A percentile compares a stretch with the other conserved stretches of the same genome.
phyloP scores from a whole-genome alignment of 768 basidiomycete genomes.

The Auriscalpium orientale region DNA sequence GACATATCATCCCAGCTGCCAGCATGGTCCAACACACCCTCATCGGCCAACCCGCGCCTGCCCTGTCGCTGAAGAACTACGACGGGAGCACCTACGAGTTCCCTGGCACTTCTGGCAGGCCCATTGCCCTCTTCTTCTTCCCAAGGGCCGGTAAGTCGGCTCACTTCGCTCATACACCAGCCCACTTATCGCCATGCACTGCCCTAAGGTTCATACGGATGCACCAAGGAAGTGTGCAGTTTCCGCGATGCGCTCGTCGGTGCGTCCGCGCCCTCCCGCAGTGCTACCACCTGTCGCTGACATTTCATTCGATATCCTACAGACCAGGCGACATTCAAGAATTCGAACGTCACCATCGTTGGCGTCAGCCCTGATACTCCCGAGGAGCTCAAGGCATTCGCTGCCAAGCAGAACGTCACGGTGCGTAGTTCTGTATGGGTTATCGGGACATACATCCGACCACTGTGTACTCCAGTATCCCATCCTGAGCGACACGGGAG shows the following conservation, averaged over 20 bases:
- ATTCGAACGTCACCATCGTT: conserved; percentile 55
- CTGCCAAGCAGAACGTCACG: conserved; percentile 58
- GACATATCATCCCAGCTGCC: not conserved
- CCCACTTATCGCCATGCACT: not conserved
- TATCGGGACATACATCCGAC: no score
- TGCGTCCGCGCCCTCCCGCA: conserved; percentile 22
- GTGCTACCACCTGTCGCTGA: not conserved
- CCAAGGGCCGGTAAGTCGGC: conserved; percentile 50
- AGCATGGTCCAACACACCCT: conserved; percentile 31
- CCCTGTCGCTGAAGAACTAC: conserved; percentile 56
- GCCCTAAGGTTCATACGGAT: conserved; percentile 63
- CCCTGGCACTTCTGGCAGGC: conserved; percentile 49
- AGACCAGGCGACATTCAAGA: conserved; percentile 63
- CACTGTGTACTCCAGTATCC: conserved; percentile 46
- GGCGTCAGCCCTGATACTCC: conserved; percentile 72
- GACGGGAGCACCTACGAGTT: conserved; percentile 56
- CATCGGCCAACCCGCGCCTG: conserved; percentile 58
- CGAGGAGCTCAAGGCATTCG: conserved; percentile 67
- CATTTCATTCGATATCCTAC: not conserved
- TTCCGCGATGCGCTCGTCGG: conserved; percentile 75
- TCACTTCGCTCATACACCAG: conserved; percentile 3
- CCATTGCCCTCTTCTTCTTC: conserved; percentile 74
- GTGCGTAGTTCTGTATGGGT: conserved; percentile 29
- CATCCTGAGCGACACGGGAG: conserved; percentile 64
- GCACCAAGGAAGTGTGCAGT: conserved; percentile 75